phyloP scores from a whole-genome alignment of 2,329 filamentous ascomycete species.

The Rhynchosporium agropyri region DNA sequence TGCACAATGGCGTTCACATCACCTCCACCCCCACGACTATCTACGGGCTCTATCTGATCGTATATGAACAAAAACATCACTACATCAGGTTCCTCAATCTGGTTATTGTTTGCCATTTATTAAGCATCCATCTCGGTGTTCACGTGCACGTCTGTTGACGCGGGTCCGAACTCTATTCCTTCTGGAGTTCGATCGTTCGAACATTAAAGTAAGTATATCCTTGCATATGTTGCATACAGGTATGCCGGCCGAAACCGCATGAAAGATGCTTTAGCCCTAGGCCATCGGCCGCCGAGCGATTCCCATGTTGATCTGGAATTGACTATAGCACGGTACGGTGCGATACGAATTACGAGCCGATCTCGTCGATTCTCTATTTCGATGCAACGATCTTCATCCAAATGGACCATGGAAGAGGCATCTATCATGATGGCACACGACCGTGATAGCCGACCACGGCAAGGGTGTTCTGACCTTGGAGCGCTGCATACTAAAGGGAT shows the following conservation, averaged over 20 bases:
- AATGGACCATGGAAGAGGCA: neutral
- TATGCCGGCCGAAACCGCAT: too few relatives aligned
- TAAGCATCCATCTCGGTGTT: too few relatives aligned
- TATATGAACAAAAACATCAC: neutral
- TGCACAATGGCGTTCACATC: neutral
- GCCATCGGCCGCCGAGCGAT: too few relatives aligned
- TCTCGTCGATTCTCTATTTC: too few relatives aligned
- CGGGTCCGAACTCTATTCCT: conserved; percentile 7
- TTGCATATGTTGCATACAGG: neutral
- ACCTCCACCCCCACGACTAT: neutral
- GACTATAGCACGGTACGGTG: too few relatives aligned
- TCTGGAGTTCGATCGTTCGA: neutral
- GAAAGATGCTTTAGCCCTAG: too few relatives aligned
- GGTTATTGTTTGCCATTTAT: too few relatives aligned
- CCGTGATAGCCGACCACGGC: conserved; percentile 4
- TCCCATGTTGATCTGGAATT: too few relatives aligned
- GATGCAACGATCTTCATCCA: too few relatives aligned
- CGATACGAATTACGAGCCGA: too few relatives aligned
- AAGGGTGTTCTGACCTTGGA: neutral
- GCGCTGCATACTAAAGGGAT: too few relatives aligned
- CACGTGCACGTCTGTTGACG: neutral
- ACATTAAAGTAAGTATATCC: neutral
- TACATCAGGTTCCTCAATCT: too few relatives aligned
- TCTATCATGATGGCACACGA: neutral
- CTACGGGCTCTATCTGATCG: neutral